Percentiles rank a stretch among this genome's conserved stretches.
phyloP scores from a whole-genome alignment of 2,329 filamentous ascomycete species.

The Xylariaceae sp. region DNA sequence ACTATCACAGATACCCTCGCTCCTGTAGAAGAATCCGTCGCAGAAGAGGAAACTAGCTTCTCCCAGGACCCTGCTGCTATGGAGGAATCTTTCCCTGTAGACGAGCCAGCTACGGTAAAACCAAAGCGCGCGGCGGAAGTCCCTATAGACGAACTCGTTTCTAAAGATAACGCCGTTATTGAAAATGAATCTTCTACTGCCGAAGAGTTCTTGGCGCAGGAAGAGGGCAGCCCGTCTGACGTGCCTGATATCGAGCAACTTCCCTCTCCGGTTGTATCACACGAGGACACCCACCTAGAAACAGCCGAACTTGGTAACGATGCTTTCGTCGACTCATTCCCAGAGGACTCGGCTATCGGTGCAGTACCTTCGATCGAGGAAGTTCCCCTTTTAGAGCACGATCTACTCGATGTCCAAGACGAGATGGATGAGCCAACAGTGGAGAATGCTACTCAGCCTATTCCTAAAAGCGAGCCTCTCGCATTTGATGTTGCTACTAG shows the following conservation, averaged over 20 bases:
- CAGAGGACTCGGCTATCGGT: neutral
- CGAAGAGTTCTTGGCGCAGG: neutral
- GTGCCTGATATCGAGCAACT: neutral
- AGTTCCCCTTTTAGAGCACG: neutral
- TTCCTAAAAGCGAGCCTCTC: neutral
- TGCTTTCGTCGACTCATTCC: neutral
- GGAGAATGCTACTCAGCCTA: neutral
- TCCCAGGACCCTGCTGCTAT: neutral
- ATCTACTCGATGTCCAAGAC: neutral
- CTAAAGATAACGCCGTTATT: neutral
- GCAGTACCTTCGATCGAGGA: neutral
- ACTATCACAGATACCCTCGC: neutral
- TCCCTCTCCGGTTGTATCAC: neutral
- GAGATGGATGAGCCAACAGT: neutral
- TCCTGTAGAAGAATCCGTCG: neutral
- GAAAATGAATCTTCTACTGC: neutral
- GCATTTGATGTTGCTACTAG: neutral
- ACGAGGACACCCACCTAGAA: neutral
- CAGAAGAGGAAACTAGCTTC: neutral
- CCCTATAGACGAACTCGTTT: neutral
- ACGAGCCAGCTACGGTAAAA: neutral
- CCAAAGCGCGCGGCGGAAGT: neutral
- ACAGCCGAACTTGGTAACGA: neutral
- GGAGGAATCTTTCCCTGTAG: neutral
- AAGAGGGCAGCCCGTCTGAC: neutral